Evolutionary conservation across 345 rosid species (phyloP).

Genomic region (Acer campestre): DNA sequence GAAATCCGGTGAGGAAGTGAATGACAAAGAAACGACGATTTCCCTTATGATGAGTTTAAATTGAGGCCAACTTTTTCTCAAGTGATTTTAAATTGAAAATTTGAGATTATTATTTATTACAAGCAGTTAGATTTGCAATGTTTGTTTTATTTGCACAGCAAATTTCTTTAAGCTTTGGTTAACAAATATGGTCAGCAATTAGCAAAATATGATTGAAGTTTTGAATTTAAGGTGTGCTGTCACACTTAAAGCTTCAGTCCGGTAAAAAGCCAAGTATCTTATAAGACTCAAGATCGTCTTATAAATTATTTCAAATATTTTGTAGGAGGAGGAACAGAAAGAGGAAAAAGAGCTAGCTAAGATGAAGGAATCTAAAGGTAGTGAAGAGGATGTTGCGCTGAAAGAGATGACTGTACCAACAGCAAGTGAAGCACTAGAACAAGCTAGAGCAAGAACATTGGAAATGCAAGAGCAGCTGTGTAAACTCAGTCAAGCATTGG

Average conservation of each 20-base stretch:
- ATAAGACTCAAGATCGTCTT: slow-evolving; percentile 1
- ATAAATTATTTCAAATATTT: slow-evolving; percentile 20
- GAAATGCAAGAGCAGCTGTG: slow-evolving; percentile 82
- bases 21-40: too few relatives aligned
- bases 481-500: slow-evolving; percentile 81
- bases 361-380: slow-evolving; percentile 56
- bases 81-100: background rate
- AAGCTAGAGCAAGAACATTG: slow-evolving; percentile 65
- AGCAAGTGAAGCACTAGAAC: slow-evolving; percentile 74
- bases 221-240: background rate
- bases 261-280: background rate
- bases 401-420: slow-evolving; percentile 69
- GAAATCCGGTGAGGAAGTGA: too few relatives aligned
- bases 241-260: background rate
- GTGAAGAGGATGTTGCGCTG: slow-evolving; percentile 73
- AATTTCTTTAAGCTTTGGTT: background rate
- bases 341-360: slow-evolving; percentile 73
- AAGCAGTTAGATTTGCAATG: slow-evolving; percentile 6
- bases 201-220: background rate
- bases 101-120: slow-evolving; percentile 25
- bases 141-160: too few relatives aligned
- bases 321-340: slow-evolving; percentile 85
- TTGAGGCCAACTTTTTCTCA: too few relatives aligned
- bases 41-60: too few relatives aligned
- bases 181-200: background rate